Percentiles rank a stretch among this genome's conserved stretches.
Conservation (phyloP, 108 stramenopile species). For the Cyclostephanos tholiformis region DNA sequence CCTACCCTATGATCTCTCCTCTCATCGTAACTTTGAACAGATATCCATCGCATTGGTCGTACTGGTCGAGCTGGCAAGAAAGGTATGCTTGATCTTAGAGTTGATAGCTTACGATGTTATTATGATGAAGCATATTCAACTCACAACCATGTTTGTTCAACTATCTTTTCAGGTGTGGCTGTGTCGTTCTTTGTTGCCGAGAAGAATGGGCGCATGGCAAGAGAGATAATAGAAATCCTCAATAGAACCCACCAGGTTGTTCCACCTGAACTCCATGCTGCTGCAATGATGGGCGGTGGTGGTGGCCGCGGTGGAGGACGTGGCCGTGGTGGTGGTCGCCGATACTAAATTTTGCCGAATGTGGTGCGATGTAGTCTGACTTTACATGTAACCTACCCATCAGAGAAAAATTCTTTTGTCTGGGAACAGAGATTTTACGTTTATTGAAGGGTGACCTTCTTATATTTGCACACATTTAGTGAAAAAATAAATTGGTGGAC, state of each 20-base stretch:
- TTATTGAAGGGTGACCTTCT: no score
- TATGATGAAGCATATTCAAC: background rate
- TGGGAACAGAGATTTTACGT: no score
- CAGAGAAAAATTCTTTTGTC: no score
- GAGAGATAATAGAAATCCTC: slow-evolving; percentile 83
- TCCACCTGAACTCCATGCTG: slow-evolving; percentile 60
- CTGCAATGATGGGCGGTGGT: slow-evolving; percentile 56
- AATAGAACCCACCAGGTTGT: slow-evolving; percentile 74
- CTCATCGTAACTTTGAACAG: slow-evolving; percentile 71
- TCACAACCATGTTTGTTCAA: background rate
- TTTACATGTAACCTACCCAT: no score
- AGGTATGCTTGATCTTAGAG: slow-evolving; percentile 38
- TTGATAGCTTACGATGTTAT: background rate
- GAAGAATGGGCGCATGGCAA: slow-evolving; percentile 91
- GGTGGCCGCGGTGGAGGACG: slow-evolving; percentile 59
- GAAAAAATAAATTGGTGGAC: no score
- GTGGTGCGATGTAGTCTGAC: no score
- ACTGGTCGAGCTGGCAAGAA: slow-evolving; percentile 98
- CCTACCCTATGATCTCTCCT: slow-evolving; percentile 1
- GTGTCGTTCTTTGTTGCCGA: slow-evolving; percentile 94
- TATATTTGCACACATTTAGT: no score
- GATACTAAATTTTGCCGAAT: slow-evolving; percentile 22
- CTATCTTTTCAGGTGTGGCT: slow-evolving; percentile 58
- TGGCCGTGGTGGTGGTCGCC: slow-evolving; percentile 54
- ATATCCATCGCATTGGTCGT: slow-evolving; percentile 98